Evolutionary conservation across 2,329 filamentous ascomycete species (phyloP), one percentile per base, ranked within the genome.

Genomic region (Aspergillus sergii): DNA sequence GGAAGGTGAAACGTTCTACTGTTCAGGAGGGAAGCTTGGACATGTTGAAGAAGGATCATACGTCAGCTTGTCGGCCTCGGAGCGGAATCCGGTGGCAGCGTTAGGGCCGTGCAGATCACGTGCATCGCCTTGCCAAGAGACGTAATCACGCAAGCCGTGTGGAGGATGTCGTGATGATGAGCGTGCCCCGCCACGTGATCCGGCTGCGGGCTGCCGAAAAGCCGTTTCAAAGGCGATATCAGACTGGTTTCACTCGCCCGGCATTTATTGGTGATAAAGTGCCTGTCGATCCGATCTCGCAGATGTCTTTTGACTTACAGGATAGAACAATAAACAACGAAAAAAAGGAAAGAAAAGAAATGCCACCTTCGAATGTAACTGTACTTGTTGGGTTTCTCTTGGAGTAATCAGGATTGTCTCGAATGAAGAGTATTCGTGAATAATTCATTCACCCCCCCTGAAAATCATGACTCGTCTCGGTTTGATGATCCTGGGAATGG

Each of bases 71-170:
- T 55, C 51, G 32, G 32, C 16, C 8, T 26, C 21, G 32, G 32
- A 41, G 51, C 51, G 32, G 51, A 55, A 39, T 39, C 51, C 51
- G 43, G n/a, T 34, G 28, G 41, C 30, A 58, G 43, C 16, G 7
- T 63, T 64, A 64, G 62, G 62, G 64, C 63, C 58, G 57, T 54
- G 56, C 45, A 34, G 51, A 58, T 66, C 64, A 66, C 60, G 58
- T 64, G 60, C 62, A 28, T 41, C 3, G 57, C 51, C 30, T 39
- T 60, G 64, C 57, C 60, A 57, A 62, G 64, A 39, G 14, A 16
- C 19, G 21, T 43, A 67, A 72, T 69, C 70, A 73, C 71, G 71
- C 69, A 71, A 73, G 63, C 66, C 50, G 61, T 54, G 58, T 60
- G 64, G 61, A 50, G 60, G 60, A 70, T 71, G 69, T 70, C 69